Conservation (phyloP, 495 filamentous ascomycete species). For the Letharia columbiana region DNA sequence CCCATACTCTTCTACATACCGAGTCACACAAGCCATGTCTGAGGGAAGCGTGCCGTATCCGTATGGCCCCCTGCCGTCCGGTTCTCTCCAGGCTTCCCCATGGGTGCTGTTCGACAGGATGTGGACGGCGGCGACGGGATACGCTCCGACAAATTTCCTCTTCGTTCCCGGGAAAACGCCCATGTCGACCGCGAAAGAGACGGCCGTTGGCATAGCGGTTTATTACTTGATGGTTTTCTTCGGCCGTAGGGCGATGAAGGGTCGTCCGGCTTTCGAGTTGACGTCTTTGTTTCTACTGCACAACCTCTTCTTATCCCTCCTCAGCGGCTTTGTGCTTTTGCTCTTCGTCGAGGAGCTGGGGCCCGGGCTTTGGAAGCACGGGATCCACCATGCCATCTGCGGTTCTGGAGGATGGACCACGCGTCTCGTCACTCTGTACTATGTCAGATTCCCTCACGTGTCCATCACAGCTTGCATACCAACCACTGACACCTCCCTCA, state of each 20-base stretch:
- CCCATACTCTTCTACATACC: neutral
- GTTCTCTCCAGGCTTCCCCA: neutral
- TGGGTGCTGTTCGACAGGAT: slow-evolving; percentile 13
- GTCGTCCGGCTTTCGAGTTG: slow-evolving; percentile 56
- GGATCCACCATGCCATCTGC: slow-evolving; percentile 68
- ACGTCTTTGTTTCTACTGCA: slow-evolving; percentile 64
- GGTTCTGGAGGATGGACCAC: slow-evolving; percentile 66
- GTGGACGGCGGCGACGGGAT: slow-evolving; percentile 27
- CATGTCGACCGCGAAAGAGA: slow-evolving; percentile 61
- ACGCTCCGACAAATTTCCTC: slow-evolving; percentile 58
- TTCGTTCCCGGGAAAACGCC: slow-evolving; percentile 58
- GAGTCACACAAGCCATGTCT: neutral
- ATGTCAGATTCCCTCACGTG: slow-evolving; percentile 41
- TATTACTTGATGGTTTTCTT: slow-evolving; percentile 49
- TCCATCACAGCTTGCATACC: slow-evolving; percentile 9
- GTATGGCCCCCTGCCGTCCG: neutral
- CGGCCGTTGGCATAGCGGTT: slow-evolving; percentile 50
- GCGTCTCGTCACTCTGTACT: slow-evolving; percentile 67
- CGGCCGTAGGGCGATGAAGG: slow-evolving; percentile 64
- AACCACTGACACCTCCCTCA: slow-evolving; percentile 26
- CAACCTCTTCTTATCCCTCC: slow-evolving; percentile 68
- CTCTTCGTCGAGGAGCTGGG: slow-evolving; percentile 69
- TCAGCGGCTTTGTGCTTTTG: slow-evolving; percentile 56
- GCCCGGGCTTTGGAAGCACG: slow-evolving; percentile 55
- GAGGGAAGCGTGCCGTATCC: neutral